Base-by-base conservation (phyloP, 192 early-diverging fungal species). In the Backusella westeae region DNA sequence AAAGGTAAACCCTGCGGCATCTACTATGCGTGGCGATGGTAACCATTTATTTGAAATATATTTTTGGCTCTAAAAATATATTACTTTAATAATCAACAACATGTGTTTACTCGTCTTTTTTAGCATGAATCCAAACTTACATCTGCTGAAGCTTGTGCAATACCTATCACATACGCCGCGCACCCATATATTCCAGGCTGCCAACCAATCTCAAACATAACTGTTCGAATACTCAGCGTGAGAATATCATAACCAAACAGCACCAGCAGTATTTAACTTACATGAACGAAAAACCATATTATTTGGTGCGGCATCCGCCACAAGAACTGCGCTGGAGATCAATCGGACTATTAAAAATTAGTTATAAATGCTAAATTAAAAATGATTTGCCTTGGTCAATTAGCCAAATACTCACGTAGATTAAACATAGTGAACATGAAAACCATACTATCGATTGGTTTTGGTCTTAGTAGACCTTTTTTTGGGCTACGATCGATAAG, bases 191-290 rank as follows among this genome's bases (percentile, higher is more conserved):
- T 66, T 0, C 78, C 78, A 69, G 35, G 70, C 59, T 75, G 73
- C 78, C 78, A 79, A 52, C 73, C 66, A 19, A 79, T 42, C 49
- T 79, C 78, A 38, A 79, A 79, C 39, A 79, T 34, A 29, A 75
- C 75, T 76, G 26, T 41, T 56, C n/a, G 1, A 15, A 17, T 15
- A 0, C 26, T 26, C 26, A 26, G 26, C 0, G 26, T 26, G 26
- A 26, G 26, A 26, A 26, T 26, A 26, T 26, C 26, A 0, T 26
- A 26, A 26, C 26, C 26, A 26, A 26, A 26, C 26, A 0, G 0
- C 26, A 26, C 26, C 26, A 26, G 26, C 26, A 26, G 26, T 26
- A 26, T 26, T 46, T 46, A 3, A 46, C 44, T 26, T 17, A 46
- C 44, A 46, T 46, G 44, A 42, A 10, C 78, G 72, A 38, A 65